Evolutionary conservation across 495 filamentous ascomycete species (phyloP).

Genomic region (Aspergillus funiculosus): DNA sequence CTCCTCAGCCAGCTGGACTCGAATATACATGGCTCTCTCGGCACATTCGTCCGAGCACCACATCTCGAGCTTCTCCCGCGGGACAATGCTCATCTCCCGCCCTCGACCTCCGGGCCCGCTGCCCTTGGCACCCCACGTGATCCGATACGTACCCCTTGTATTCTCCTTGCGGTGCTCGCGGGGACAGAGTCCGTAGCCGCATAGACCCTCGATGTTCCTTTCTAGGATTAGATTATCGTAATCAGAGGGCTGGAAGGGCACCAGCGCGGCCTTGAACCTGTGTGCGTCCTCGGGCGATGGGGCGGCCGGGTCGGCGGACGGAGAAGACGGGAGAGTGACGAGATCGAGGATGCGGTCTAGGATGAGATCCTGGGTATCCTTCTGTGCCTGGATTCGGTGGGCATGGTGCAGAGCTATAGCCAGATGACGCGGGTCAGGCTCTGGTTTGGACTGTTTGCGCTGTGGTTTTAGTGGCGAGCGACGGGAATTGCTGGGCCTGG

Average conservation of each 20-base stretch:
- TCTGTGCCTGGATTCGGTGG: constrained; percentile 67
- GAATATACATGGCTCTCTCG: constrained; percentile 70
- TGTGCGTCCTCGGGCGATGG: constrained; percentile 53
- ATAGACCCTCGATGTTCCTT: constrained; percentile 69
- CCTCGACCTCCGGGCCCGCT: constrained; percentile 47
- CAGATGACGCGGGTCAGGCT: constrained; percentile 47
- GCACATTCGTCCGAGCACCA: constrained; percentile 86
- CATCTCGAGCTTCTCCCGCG: constrained; percentile 65
- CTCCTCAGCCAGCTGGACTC: constrained; percentile 74
- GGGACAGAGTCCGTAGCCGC: constrained; percentile 78
- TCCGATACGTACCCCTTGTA: constrained; percentile 40
- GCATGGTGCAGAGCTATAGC: constrained; percentile 74
- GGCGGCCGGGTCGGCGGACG: constrained; percentile 49
- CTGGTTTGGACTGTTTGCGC: constrained; percentile 34
- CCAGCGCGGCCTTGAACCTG: constrained; percentile 53
- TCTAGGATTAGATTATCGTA: constrained; percentile 83
- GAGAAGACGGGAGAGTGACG: constrained; percentile 49
- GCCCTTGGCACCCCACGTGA: constrained; percentile 44
- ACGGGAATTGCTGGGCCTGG: constrained; percentile 17
- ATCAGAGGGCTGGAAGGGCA: constrained; percentile 74
- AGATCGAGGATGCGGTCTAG: constrained; percentile 65
- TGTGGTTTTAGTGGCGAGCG: constrained; percentile 21
- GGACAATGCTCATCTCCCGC: constrained; percentile 52
- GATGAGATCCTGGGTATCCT: constrained; percentile 65
- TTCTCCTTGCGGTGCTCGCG: constrained; percentile 45